Percentiles rank a stretch among this genome's conserved stretches.
Evolutionary conservation across 768 basidiomycete species (phyloP).

Genomic region (Xanthoconium stramineum): DNA sequence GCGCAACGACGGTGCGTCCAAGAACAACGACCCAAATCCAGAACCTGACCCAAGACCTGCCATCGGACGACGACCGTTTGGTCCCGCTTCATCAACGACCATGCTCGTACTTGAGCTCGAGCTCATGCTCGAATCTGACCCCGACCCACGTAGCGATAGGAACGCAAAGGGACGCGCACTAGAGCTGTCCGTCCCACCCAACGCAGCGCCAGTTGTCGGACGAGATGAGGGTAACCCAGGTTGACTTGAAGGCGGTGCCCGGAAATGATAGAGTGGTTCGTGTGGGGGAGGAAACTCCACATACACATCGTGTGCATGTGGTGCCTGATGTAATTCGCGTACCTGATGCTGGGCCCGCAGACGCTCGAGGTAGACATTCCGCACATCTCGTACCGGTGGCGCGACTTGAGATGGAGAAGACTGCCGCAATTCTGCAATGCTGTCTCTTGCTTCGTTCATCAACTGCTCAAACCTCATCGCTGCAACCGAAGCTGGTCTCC

Average conservation of each 20-base stretch:
- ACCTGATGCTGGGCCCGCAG: slow-evolving; percentile 14
- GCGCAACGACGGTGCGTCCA: slow-evolving; percentile 9
- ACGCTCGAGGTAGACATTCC: slow-evolving; percentile 10
- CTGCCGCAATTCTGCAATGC: slow-evolving; percentile 2
- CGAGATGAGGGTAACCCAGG: slow-evolving; percentile 5
- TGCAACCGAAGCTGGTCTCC: slow-evolving; percentile 16
- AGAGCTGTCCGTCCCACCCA: slow-evolving; percentile 8
- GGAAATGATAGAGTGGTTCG: slow-evolving; percentile 4
- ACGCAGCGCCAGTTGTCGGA: not conserved
- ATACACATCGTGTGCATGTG: slow-evolving; percentile 1
- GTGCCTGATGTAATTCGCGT: slow-evolving; percentile 2
- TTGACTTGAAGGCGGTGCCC: slow-evolving; percentile 8
- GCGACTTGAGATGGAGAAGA: not conserved
- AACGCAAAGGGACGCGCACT: slow-evolving; percentile 15
- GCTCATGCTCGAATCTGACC: slow-evolving; percentile 15
- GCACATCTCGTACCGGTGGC: slow-evolving; percentile 3
- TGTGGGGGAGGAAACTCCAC: not conserved
- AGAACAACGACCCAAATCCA: slow-evolving; percentile 2
- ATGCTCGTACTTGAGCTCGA: slow-evolving; percentile 12
- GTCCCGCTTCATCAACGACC: slow-evolving; percentile 10
- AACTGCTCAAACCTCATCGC: slow-evolving; percentile 21
- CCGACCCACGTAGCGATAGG: slow-evolving; percentile 15
- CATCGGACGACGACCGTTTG: slow-evolving; percentile 8
- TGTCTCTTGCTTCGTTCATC: slow-evolving; percentile 16
- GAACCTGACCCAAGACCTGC: not conserved